These are phyloP conservation scores for Juglanconis juglandina DNA, from an alignment of 2,329 filamentous ascomycete species.

Conservation along the genomic window DNA sequence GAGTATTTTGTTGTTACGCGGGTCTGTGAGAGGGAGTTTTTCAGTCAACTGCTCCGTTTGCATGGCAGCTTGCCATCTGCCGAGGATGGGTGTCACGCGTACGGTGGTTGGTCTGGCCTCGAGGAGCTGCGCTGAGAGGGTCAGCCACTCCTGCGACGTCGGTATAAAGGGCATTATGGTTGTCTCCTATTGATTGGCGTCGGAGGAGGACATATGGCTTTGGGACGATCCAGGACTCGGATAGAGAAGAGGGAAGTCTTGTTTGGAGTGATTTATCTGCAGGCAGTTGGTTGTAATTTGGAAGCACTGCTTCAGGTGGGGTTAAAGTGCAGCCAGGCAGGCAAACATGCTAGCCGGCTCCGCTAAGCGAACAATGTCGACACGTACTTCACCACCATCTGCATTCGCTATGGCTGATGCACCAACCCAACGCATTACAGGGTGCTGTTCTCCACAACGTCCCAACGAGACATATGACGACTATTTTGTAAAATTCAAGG, in stretches of 20 bases:
- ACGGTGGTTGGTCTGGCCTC: constrained; percentile 83
- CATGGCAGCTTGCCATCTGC: not conserved
- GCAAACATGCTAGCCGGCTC: not conserved
- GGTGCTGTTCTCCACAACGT: too few relatives aligned
- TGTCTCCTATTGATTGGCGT: not conserved
- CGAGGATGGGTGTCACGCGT: constrained; percentile 30
- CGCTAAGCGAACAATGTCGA: too few relatives aligned
- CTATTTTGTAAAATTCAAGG: too few relatives aligned
- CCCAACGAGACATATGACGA: too few relatives aligned
- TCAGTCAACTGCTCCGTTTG: not conserved
- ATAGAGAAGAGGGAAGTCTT: too few relatives aligned
- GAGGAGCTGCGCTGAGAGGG: constrained; percentile 79
- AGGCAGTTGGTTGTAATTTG: not conserved
- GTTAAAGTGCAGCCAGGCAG: constrained; percentile 2
- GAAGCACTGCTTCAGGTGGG: constrained; percentile 5
- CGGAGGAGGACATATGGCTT: too few relatives aligned
- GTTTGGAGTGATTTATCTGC: too few relatives aligned
- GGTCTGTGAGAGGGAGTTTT: constrained; percentile 53
- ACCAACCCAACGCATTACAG: too few relatives aligned
- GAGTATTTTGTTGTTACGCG: constrained; percentile 91
- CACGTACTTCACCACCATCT: too few relatives aligned
- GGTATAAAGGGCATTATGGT: constrained; percentile 71
- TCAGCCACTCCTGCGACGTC: constrained; percentile 86
- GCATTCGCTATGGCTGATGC: too few relatives aligned
- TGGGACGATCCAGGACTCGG: too few relatives aligned